Evolutionary conservation across 2,329 filamentous ascomycete genomes (phyloP), one percentile per base, ranked within the genome.

Genomic region (Metarhizium guizhouense): DNA sequence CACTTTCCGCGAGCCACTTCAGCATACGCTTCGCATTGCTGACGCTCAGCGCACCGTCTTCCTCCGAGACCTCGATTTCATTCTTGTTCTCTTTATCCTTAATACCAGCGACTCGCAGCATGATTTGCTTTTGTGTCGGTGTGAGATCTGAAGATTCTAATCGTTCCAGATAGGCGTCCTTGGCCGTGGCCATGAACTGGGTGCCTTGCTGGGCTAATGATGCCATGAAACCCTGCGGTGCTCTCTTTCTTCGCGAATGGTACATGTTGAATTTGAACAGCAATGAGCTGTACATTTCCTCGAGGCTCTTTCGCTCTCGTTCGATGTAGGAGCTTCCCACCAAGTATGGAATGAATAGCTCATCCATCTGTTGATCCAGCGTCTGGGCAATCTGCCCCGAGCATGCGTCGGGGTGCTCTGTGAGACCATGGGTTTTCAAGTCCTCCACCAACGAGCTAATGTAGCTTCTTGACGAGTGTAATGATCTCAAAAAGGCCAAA

Each of bases 251-350:
- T 57, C 86, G 78, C 0, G 87, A 90, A 70, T 99, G 94, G 67
- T 93, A 97, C n/a, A 95, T 87, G 16, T 90, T 95, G 67, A 94
- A 99, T 64, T 95, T 95, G 81, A 99, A 96, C 4, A 97, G 81
- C 54, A 99, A 74, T 0, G 94, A 96, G 54, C 90, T 93, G 72
- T 95, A 91, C 60, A 92, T 73, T 67, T 93, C 89, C 65, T 92
- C 88, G 51, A 94, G 71, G 57, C 80, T 87, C 69, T 77, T 84
- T 65, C 75, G 81, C 66, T 88, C 85, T 57, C 84, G 78, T 56
- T 88, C 85, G 57, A 88, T 87, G 62, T 87, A 88, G 14, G 83
- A 83, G 62, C 84, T 85, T 14, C 84, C 83, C 52, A 86, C 79
- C 8, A 88, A 76, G 62, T 87, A 87, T 1, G 85, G 85, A 16